Evolutionary conservation across 1,284 basidiomycete species (phyloP).

Genomic region (Ustilago lituana): DNA sequence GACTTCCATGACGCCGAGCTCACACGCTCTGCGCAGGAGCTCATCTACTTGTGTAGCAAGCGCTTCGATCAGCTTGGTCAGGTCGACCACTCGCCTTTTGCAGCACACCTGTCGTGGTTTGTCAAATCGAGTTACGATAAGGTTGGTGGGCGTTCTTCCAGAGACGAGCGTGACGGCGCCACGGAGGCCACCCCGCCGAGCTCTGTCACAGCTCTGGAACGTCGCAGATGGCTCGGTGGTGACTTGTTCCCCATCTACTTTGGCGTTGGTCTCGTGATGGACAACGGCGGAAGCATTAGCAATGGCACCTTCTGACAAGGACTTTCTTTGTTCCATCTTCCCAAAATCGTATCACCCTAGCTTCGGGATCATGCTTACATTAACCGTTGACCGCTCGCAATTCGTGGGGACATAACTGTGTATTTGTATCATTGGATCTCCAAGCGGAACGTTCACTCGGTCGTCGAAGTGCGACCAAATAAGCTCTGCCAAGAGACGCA

Average conservation of each 20-base stretch:
- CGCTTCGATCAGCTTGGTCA: constrained; percentile 29
- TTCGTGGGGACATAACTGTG: too few relatives aligned
- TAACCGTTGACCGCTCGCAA: too few relatives aligned
- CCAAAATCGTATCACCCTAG: not conserved
- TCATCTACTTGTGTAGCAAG: constrained; percentile 43
- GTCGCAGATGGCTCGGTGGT: constrained; percentile 20
- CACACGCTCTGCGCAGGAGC: constrained; percentile 25
- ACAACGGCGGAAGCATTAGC: not conserved
- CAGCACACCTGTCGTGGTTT: constrained; percentile 16
- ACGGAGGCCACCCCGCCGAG: constrained; percentile 8
- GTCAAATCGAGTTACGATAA: constrained; percentile 38
- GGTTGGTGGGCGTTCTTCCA: constrained; percentile 8
- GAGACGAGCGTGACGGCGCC: constrained; percentile 15
- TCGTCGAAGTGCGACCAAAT: too few relatives aligned
- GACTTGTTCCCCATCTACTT: constrained; percentile 41
- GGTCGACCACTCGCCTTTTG: constrained; percentile 15
- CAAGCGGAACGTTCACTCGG: too few relatives aligned
- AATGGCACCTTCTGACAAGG: not conserved
- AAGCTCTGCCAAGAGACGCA: too few relatives aligned
- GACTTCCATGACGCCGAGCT: constrained; percentile 37
- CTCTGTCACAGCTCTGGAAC: constrained; percentile 6
- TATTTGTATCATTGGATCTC: constrained; percentile 1
- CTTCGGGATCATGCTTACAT: too few relatives aligned
- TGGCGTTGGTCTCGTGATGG: constrained; percentile 26
- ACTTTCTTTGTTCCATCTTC: not conserved